These are phyloP conservation scores for Fusarium citri DNA, from an alignment of 2,329 filamentous ascomycete genomes.

Conservation along the genomic window DNA sequence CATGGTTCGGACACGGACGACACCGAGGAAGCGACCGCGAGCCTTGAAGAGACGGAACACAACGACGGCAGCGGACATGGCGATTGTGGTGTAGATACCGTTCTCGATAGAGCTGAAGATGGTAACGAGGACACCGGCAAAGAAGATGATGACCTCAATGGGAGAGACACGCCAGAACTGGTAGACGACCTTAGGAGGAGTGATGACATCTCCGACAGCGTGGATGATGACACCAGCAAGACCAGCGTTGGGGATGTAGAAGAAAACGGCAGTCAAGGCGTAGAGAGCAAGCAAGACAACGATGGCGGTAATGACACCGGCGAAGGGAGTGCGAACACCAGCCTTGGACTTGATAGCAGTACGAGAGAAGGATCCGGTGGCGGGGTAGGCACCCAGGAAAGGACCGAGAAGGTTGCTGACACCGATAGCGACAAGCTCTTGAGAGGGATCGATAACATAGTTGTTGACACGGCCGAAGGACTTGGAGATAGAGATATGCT, in stretches of 20 bases:
- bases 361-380: slow-evolving; percentile 89
- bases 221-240: slow-evolving; percentile 90
- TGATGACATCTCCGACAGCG: slow-evolving; percentile 87
- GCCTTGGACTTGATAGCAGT: slow-evolving; percentile 97
- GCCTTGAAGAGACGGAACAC: slow-evolving; percentile 84
- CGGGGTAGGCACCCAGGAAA: slow-evolving; percentile 85
- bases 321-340: slow-evolving; percentile 86
- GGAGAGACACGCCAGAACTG: slow-evolving; percentile 90
- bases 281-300: slow-evolving; percentile 88
- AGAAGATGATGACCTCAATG: slow-evolving; percentile 85
- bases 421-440: slow-evolving; percentile 82
- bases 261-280: slow-evolving; percentile 85
- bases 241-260: slow-evolving; percentile 82
- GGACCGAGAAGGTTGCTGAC: slow-evolving; percentile 80
- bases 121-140: slow-evolving; percentile 84
- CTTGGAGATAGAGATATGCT: slow-evolving; percentile 86
- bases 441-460: slow-evolving; percentile 83
- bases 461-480: slow-evolving; percentile 85
- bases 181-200: slow-evolving; percentile 83
- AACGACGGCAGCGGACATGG: slow-evolving; percentile 75
- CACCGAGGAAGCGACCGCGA: slow-evolving; percentile 81
- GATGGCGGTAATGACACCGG: slow-evolving; percentile 84
- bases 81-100: slow-evolving; percentile 86
- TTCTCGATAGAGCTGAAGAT: slow-evolving; percentile 85
- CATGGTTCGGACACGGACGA: slow-evolving; percentile 86